These are phyloP conservation scores for Sordariomycetes sp. DNA, from an alignment of 2,329 filamentous ascomycete genomes.

Conservation along the genomic window DNA sequence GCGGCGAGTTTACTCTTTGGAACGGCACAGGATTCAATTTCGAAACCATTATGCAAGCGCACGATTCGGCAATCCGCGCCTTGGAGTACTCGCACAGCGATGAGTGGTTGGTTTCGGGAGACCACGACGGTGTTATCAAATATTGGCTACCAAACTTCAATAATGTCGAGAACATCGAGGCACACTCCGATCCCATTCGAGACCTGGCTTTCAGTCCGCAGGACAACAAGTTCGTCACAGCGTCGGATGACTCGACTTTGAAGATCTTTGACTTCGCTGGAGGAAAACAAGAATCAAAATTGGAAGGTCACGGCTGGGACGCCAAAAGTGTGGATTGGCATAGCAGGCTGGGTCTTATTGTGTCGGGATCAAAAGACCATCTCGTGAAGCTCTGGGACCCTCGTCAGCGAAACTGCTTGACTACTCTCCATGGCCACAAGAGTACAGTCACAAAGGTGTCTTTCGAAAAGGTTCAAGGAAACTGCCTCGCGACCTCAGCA, in stretches of 20 bases:
- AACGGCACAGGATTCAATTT: conserved; percentile 99
- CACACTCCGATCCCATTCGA: conserved; percentile 80
- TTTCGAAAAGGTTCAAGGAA: conserved; percentile 79
- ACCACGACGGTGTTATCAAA: conserved; percentile 91
- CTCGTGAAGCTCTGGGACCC: conserved; percentile 97
- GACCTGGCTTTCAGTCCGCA: conserved; percentile 91
- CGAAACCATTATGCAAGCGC: conserved; percentile 97
- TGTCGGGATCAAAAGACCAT: conserved; percentile 96
- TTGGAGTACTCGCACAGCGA: conserved; percentile 88
- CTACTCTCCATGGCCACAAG: conserved; percentile 92
- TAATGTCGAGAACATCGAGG: conserved; percentile 90
- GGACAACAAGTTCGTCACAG: conserved; percentile 92
- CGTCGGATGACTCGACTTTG: conserved; percentile 84
- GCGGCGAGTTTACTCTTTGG: conserved; percentile 97
- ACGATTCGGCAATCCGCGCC: conserved; percentile 78
- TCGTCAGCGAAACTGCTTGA: conserved; percentile 73
- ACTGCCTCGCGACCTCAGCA: conserved; percentile 83
- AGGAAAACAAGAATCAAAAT: conserved; percentile 70
- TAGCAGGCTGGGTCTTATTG: conserved; percentile 84
- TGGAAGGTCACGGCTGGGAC: conserved; percentile 96
- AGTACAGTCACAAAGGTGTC: conserved; percentile 90
- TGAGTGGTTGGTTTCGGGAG: conserved; percentile 93
- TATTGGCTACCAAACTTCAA: conserved; percentile 99
- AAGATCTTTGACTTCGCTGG: conserved; percentile 96
- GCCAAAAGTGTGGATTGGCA: conserved; percentile 98